Conservation (phyloP, 225 moss, liverwort and hornwort genomes). For the Rhytidiadelphus loreus region DNA sequence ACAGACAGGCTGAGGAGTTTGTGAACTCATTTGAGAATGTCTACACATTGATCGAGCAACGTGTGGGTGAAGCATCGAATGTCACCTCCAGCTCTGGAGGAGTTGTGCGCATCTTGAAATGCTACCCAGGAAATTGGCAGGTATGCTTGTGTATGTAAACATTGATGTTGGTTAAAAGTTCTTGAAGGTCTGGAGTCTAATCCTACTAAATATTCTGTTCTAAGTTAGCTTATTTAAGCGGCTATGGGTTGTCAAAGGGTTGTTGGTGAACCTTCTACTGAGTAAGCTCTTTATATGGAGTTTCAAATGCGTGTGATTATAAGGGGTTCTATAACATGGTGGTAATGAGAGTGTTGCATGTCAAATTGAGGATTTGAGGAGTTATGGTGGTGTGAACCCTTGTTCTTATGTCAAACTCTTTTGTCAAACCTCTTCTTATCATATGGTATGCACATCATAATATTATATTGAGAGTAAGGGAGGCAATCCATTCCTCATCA, state of each 20-base stretch:
- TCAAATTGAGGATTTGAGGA: neutral
- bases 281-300: neutral
- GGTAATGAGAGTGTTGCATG: neutral
- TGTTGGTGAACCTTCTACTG: neutral
- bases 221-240: neutral
- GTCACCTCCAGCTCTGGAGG: constrained; percentile 82
- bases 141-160: constrained; percentile 4
- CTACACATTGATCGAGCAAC: constrained; percentile 68
- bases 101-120: constrained; percentile 90
- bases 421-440: neutral
- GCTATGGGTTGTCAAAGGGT: no score
- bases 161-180: neutral
- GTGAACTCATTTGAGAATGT: constrained; percentile 66
- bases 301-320: neutral
- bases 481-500: no score
- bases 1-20: constrained; percentile 94
- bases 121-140: constrained; percentile 86
- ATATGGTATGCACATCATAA: neutral
- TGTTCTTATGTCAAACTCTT: neutral
- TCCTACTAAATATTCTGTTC: neutral
- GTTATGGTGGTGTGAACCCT: neutral
- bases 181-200: neutral
- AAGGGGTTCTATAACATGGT: neutral
- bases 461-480: neutral
- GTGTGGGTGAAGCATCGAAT: constrained; percentile 95